phyloP scores from a whole-genome alignment of 1,284 basidiomycete species.

The Malassezia sympodialis region DNA sequence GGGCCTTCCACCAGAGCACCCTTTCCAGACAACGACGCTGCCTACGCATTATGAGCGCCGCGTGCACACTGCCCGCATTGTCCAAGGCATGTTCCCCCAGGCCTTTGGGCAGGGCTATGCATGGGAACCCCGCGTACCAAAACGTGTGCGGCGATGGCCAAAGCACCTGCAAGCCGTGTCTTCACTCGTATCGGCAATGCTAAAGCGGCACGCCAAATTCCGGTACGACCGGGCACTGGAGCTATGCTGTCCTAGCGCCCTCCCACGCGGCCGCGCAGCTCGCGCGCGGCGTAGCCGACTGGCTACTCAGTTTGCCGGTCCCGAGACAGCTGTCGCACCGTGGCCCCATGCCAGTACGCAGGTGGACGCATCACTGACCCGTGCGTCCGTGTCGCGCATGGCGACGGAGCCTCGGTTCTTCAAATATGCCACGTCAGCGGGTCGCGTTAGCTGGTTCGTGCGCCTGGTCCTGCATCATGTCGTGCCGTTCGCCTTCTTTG shows the following conservation, averaged over 20 bases:
- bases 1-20: neutral
- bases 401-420: constrained; percentile 59
- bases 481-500: constrained; percentile 69
- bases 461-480: constrained; percentile 58
- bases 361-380: neutral
- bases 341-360: neutral
- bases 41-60: neutral
- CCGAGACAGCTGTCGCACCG: neutral
- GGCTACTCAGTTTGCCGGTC: constrained; percentile 54
- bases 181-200: constrained; percentile 56
- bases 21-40: constrained; percentile 2
- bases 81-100: constrained; percentile 6
- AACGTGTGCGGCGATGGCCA: constrained; percentile 50
- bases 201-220: constrained; percentile 62
- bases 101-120: constrained; percentile 1
- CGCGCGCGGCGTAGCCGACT: constrained; percentile 57
- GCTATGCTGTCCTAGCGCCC: constrained; percentile 64
- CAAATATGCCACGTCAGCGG: constrained; percentile 58
- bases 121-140: constrained; percentile 20
- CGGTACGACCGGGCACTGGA: constrained; percentile 62
- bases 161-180: constrained; percentile 58
- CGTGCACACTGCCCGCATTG: neutral
- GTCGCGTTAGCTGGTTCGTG: constrained; percentile 53
- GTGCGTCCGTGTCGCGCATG: neutral
- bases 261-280: constrained; percentile 40